Evolutionary conservation across 495 filamentous ascomycete genomes (phyloP).

Genomic region (Aspergillus diversus): DNA sequence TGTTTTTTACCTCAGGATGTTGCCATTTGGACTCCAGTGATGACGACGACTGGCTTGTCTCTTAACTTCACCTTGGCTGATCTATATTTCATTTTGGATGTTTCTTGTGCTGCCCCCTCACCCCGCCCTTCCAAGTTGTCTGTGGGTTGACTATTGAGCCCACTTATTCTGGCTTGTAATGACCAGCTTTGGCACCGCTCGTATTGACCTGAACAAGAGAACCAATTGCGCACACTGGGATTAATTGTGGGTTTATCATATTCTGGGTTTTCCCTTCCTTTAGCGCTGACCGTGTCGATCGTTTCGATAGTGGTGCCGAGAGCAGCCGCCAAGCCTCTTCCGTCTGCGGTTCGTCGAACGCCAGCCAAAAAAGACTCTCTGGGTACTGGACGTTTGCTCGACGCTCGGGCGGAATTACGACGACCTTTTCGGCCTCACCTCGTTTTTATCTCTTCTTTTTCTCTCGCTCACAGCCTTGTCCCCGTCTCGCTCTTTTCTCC

Average conservation of each 20-base stretch:
- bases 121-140: too few species aligned
- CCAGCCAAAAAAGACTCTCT: conserved; percentile 7
- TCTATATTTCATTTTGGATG: too few species aligned
- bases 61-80: too few species aligned
- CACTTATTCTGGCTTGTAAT: too few species aligned
- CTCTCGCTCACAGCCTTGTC: neutral
- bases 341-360: conserved; percentile 15
- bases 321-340: conserved; percentile 22
- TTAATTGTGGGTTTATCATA: neutral
- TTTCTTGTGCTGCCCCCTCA: too few species aligned
- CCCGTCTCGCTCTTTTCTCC: neutral
- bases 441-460: neutral
- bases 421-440: neutral
- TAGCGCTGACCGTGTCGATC: conserved; percentile 3
- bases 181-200: too few species aligned
- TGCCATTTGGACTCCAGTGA: neutral
- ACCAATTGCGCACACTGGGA: neutral
- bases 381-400: conserved; percentile 3
- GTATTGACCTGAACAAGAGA: neutral
- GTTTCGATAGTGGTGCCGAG: conserved; percentile 8
- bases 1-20: neutral
- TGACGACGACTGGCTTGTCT: neutral
- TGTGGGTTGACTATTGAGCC: too few species aligned
- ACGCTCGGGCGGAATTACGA: conserved; percentile 13
- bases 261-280: neutral